Percentiles rank a stretch among this genome's conserved stretches.
Evolutionary conservation across 2,329 filamentous ascomycete species (phyloP).

Genomic region (Ceratocystis cacaofunesta): DNA sequence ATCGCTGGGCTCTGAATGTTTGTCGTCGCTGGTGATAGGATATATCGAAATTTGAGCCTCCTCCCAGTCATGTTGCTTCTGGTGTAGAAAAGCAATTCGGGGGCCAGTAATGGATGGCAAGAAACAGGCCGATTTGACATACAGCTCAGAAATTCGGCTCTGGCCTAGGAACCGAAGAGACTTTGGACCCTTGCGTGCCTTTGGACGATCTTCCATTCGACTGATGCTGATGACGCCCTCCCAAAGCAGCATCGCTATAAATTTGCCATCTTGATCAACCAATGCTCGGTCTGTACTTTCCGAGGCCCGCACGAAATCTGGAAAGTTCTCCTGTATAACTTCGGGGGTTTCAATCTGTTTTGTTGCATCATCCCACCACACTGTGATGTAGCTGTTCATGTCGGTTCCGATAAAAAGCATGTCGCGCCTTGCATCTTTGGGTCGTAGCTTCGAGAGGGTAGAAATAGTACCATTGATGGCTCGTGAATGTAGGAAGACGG

Average conservation of each 20-base stretch:
- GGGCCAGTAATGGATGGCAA: slow-evolving; percentile 44
- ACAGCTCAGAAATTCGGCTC: slow-evolving; percentile 43
- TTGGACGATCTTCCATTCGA: slow-evolving; percentile 29
- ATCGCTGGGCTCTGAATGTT: slow-evolving; percentile 35
- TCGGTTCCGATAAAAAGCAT: slow-evolving; percentile 89
- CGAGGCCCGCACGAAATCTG: slow-evolving; percentile 55
- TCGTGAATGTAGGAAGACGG: slow-evolving; percentile 51
- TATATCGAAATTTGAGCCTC: slow-evolving; percentile 45
- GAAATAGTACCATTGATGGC: slow-evolving; percentile 73
- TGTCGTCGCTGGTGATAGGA: slow-evolving; percentile 43
- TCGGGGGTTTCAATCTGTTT: slow-evolving; percentile 37
- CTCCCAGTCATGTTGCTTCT: slow-evolving; percentile 35
- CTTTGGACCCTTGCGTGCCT: slow-evolving; percentile 6
- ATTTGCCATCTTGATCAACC: slow-evolving; percentile 62
- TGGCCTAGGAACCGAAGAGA: slow-evolving; percentile 30
- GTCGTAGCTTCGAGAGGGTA: slow-evolving; percentile 67
- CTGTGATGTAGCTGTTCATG: slow-evolving; percentile 76
- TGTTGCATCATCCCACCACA: slow-evolving; percentile 58
- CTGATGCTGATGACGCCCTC: slow-evolving; percentile 44
- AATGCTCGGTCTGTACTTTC: slow-evolving; percentile 72
- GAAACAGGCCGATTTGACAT: slow-evolving; percentile 43
- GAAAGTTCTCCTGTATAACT: slow-evolving; percentile 37
- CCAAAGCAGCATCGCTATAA: slow-evolving; percentile 44
- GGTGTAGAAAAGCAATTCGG: slow-evolving; percentile 43
- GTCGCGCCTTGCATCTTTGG: slow-evolving; percentile 58